phyloP scores from a whole-genome alignment of 257 asterid genomes.

The Gardenia jasminoides region DNA sequence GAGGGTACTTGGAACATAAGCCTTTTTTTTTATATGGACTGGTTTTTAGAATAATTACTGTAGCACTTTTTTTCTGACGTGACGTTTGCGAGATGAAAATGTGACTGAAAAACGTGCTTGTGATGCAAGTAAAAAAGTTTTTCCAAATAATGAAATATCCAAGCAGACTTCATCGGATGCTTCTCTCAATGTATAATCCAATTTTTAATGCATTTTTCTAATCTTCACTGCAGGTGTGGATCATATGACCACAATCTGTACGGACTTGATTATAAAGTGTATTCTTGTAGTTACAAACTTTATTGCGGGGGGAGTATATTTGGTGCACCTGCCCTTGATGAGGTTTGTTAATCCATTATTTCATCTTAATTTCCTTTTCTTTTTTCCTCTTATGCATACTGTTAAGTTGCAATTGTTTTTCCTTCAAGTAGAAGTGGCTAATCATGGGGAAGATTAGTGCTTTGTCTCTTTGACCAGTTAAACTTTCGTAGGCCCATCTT shows the following conservation, averaged over 20 bases:
- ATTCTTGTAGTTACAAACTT: slow-evolving; percentile 59
- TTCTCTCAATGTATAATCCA: slow-evolving; percentile 5
- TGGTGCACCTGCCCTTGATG: slow-evolving; percentile 83
- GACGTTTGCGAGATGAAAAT: no score
- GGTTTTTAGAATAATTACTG: not conserved
- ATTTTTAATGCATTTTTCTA: slow-evolving; percentile 10
- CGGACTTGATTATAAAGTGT: slow-evolving; percentile 76
- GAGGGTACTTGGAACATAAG: not conserved
- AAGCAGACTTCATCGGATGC: not conserved
- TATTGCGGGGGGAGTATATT: slow-evolving; percentile 88
- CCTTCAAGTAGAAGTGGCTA: not conserved
- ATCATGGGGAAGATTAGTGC: not conserved
- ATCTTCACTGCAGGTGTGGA: slow-evolving; percentile 74
- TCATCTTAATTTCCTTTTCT: not conserved
- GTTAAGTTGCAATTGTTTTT: not conserved
- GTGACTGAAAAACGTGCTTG: no score
- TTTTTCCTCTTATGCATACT: not conserved
- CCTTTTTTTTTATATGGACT: not conserved
- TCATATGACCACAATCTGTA: slow-evolving; percentile 85
- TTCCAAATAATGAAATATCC: no score
- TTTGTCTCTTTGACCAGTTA: not conserved
- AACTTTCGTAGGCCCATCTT: not conserved
- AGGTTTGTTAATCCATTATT: slow-evolving; percentile 46
- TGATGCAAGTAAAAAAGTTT: no score
- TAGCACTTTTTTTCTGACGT: no score